Base-by-base conservation (phyloP, 192 early-diverging fungal genomes). In the Globomyces pollinis-pini region DNA sequence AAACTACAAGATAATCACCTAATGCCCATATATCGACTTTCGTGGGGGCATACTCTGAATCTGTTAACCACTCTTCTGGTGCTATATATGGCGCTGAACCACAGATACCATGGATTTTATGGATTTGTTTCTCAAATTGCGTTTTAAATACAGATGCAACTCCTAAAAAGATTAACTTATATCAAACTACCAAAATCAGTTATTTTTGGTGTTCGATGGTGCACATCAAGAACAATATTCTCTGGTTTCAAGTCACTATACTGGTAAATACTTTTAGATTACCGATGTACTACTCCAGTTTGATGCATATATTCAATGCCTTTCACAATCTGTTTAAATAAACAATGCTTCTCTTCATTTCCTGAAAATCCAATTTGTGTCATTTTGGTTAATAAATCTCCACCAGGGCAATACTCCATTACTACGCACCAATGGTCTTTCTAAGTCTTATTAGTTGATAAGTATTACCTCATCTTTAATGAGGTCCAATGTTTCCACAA, bases 401-500 rank as follows among this genome's bases (percentile, higher is more conserved):
- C 79, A 4, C 79, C 79, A 0, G 75, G 50, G 62, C 69, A 65
- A 60, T 81, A 81, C 42, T 81, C 79, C 79, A 80, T 80, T 6
- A 80, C 74, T 33, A 69, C 63, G 51, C 72, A 77, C 74, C 75
- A 78, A 56, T 61, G 16, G 5, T 61, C 67, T 15, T 65, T 59
- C 70, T 78, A 43, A 5, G n/a, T n/a, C n/a, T n/a, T n/a, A n/a
- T n/a, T n/a, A 16, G 34, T 13, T 33, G 65, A 28, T 1, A 16
- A 11, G 1, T 9, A 38, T 41, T 49, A 70, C 70, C 61, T 93
- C 85, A 65, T 98, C 94, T 68, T 93, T 88, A 16, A 98, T 88
- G 51, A 98, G 69, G 71, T 98, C 95, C 15, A 96, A 76, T 6
- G 95, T 95, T 70, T 89, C 81, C 28, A 98, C 91, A 23, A 98